Base-by-base conservation (phyloP, 345 rosid species). In the Theobroma cacao region DNA sequence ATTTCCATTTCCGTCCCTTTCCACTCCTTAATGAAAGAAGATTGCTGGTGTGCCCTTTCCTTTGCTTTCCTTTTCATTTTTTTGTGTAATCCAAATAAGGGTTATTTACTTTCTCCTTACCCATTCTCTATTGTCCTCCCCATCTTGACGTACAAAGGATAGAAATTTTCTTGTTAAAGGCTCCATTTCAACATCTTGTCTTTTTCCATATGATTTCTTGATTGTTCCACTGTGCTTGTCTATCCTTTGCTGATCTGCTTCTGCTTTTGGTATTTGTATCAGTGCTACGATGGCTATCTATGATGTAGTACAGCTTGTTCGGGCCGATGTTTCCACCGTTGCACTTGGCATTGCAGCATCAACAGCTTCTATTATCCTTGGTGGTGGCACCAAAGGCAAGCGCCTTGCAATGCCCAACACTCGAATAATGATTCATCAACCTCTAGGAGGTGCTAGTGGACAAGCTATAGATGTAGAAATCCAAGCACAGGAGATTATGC, bases 251-350 rank as follows among this genome's bases (percentile, higher is more conserved):
- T 79, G 2, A 38, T 71, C 36, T 76, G 4, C 34, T 38, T 34
- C 22, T 77, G 58, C 24, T 78, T 38, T 67, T 62, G n/a, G 52
- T 69, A 36, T 66, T 26, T 77, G 36, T 77, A 48, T 58, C 91
- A 96, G 99, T 85, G 97, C 98, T 76, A 88, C 97, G 9, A 91
- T 96, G 97, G 99, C 97, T 34, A 96, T 96, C 82, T 92, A 90
- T 60, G 99, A 96, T 30, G 97, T 90, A 33, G 87, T 96, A 77
- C 95, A 92, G 75, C 95, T 96, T 41, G 93, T 94, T 81, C 88
- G 97, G 80, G 98, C 97, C 36, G 95, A 96, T 80, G 97, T 94
- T 64, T 94, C 98, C 3, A 96, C 98, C 0, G 83, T 92, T 74
- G 94, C 93, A 14, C 91, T 96, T 28, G 99, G 99, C 45, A 89